Base-by-base conservation (phyloP, 129 eudicot species). In the Rutidosis leptorrhynchoides region DNA sequence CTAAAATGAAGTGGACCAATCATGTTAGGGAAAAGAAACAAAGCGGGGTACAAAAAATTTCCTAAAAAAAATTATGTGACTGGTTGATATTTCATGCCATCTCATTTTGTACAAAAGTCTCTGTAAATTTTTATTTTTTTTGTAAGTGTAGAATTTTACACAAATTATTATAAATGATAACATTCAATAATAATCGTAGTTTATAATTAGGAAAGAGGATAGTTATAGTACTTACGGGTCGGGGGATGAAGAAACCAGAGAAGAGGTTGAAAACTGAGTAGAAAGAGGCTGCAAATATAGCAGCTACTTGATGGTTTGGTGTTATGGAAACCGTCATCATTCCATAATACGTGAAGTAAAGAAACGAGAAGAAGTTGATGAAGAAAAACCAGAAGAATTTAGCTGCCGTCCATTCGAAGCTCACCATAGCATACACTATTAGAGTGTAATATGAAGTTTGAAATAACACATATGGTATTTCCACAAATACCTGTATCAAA, bases 301-400 rank as follows among this genome's bases (percentile, higher is more conserved):
- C 79, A 22, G 87, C 91, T 7, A 85, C 74, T 71, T 85, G 83
- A n/a, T 73, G 75, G 58, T 85, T 85, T 22, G 88, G 88, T 26
- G 92, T 85, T 64, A 85, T 62, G 70, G 92, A 80, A 55, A 82
- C 92, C 0, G 85, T 82, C 92, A 85, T 85, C 85, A 85, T 77
- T 33, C 92, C 92, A 6, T 85, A 85, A 77, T 85, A 85, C 22
- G 88, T 85, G 74, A 85, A 85, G 71, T 82, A 85, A 26, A 85
- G 82, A 66, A 85, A 85, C 37, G 92, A 70, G 70, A 74, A 71
- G 72, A 82, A 85, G 58, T 73, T 64, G 70, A 82, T 56, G 62
- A 69, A 85, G 62, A 85, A 80, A 68, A 80, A 77, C 92, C 88
- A 85, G 24, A 71, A 68, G 62, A 82, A 85, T 21, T 85, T 85